Evolutionary conservation across 2,329 filamentous ascomycete genomes (phyloP).

Genomic region (Colletotrichum orchidophilum): DNA sequence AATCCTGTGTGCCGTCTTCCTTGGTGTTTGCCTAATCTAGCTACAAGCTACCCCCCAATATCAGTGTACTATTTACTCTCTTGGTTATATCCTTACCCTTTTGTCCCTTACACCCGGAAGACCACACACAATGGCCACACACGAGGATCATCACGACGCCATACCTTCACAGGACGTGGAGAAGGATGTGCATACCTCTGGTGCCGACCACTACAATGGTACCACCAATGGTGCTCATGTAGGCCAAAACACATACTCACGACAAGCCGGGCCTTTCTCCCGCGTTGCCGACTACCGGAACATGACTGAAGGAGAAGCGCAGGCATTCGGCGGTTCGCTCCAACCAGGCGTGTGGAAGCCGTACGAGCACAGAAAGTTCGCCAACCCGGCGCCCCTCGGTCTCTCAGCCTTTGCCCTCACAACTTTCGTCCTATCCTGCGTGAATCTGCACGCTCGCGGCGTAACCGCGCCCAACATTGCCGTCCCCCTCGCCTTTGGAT

Average conservation of each 20-base stretch:
- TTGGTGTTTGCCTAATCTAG: conserved; percentile 15
- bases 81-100: not conserved
- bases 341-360: conserved; percentile 75
- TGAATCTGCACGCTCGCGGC: conserved; percentile 75
- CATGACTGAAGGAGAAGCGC: conserved; percentile 35
- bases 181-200: conserved; percentile 33
- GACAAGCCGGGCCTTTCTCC: conserved; percentile 27
- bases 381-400: conserved; percentile 81
- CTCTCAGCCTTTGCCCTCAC: conserved; percentile 83
- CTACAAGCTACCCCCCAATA: conserved; percentile 8
- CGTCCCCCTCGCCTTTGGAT: conserved; percentile 75
- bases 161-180: conserved; percentile 18
- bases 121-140: conserved; percentile 31
- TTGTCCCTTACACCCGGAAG: conserved; percentile 18
- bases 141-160: conserved; percentile 16
- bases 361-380: conserved; percentile 75
- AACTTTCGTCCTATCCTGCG: conserved; percentile 79
- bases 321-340: conserved; percentile 76
- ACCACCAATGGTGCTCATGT: conserved; percentile 14
- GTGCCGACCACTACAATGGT: conserved; percentile 26
- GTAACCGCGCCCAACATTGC: conserved; percentile 72
- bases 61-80: not conserved
- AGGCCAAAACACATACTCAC: conserved; percentile 17
- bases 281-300: conserved; percentile 32
- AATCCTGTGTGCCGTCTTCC: conserved; percentile 18